Percentiles rank a stretch among this genome's conserved stretches.
phyloP scores from a whole-genome alignment of 108 stramenopile species.

The Nitzschia sp. region DNA sequence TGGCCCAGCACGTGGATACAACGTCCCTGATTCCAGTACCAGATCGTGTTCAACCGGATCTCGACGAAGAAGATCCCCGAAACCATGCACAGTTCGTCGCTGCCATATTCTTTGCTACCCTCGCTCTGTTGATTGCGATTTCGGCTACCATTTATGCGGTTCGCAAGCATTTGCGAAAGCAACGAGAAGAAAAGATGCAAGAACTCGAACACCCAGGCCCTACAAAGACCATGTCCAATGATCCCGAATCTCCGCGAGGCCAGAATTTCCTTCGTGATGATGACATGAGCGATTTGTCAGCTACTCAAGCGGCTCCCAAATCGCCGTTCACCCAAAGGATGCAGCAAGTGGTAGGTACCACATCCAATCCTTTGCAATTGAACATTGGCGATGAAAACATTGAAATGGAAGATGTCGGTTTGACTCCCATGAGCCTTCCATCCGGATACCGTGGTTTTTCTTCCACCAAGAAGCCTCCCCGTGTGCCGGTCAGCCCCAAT shows the following conservation, averaged over 20 bases:
- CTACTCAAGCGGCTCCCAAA: background rate
- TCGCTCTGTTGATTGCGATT: slow-evolving; percentile 24
- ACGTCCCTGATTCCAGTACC: background rate
- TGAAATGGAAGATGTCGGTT: slow-evolving; percentile 20
- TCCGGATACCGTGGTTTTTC: background rate
- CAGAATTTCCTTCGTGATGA: background rate
- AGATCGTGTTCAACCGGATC: background rate
- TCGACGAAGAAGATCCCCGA: background rate
- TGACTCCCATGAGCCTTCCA: slow-evolving; percentile 8
- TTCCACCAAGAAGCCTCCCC: background rate
- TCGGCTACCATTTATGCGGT: slow-evolving; percentile 24
- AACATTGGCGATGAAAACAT: background rate
- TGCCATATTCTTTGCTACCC: slow-evolving; percentile 23
- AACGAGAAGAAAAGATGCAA: background rate
- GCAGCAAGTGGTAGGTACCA: background rate
- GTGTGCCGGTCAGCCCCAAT: background rate
- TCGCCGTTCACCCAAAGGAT: background rate
- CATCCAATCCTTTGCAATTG: background rate
- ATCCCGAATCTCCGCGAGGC: slow-evolving; percentile 13
- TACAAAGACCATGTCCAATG: slow-evolving; percentile 22
- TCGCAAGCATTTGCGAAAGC: slow-evolving; percentile 23
- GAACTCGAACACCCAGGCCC: slow-evolving; percentile 18
- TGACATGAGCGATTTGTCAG: background rate
- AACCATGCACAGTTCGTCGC: slow-evolving; percentile 22
- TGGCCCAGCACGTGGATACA: slow-evolving; percentile 12